Base-by-base conservation (phyloP, 306 rosid species). In the Gastrolobium villosum region DNA sequence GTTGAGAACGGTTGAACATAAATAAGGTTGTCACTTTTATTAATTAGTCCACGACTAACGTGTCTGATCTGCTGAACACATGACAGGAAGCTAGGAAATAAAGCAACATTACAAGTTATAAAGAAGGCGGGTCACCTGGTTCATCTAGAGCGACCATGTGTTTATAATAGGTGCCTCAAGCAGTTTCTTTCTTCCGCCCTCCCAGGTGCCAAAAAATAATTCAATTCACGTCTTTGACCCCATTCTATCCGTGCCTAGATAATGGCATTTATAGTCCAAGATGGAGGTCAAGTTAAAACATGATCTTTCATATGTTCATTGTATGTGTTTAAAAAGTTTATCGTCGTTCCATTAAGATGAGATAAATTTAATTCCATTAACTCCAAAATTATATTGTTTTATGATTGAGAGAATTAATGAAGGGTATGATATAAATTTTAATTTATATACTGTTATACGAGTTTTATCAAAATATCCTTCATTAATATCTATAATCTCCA, bases 101-200 rank as follows among this genome's bases (percentile, higher is more conserved):
- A 75, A 1, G 59, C 85, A 67, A 84, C 95, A 14, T 71, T 84
- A 65, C 30, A 88, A 60, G 70, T 69, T 65, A 86, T 91, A 72
- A 40, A 76, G 65, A 86, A 83, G 30, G 90, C 88, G 0, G 96
- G 98, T 5, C 98, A 91, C 64, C 49, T 93, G 80, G 93, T 86
- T 81, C 93, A 90, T 65, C 34, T 91, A 59, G 95, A 93, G 76
- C 82, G 93, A 65, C 94, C 97, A 1, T 44, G 36, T 14, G 28
- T 15, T 10, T 84, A 34, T 26, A 79, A 84, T 15, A 67, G 31
- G 20, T 28, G 81, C 46, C 81, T 83, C 64, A 79, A 67, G 28
- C 64, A 44, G 1, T 78, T 82, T 37, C 57, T 71, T 55, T 20
- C 71, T 37, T 63, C 57, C 2, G 32, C 76, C 35, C 14, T 34